phyloP scores from a whole-genome alignment of 2,329 filamentous ascomycete genomes.

The Trichophyton mentagrophytes region DNA sequence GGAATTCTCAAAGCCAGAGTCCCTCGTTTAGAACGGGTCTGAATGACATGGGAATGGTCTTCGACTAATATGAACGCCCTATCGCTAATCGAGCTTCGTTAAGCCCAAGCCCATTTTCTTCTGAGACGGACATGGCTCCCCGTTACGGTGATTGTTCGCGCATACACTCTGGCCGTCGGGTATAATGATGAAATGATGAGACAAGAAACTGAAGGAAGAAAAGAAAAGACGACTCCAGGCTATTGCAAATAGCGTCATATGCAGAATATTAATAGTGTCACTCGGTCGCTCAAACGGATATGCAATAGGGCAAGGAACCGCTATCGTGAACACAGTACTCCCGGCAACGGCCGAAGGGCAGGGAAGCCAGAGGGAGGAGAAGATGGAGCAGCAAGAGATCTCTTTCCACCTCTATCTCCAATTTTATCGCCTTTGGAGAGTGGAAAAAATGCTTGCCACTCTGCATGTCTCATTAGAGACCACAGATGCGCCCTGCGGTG shows the following conservation, averaged over 20 bases:
- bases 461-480: not conserved
- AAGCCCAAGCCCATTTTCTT: not conserved
- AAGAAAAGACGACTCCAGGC: not conserved
- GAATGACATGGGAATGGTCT: not conserved
- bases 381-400: too few relatives aligned
- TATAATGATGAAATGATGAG: not conserved
- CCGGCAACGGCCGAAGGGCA: not conserved
- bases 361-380: too few relatives aligned
- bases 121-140: not conserved
- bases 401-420: too few relatives aligned
- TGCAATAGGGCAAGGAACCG: not conserved
- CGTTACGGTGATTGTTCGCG: not conserved
- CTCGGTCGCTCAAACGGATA: not conserved
- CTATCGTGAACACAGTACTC: not conserved
- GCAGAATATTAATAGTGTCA: slow-evolving; percentile 1
- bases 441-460: not conserved
- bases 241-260: slow-evolving; percentile 4
- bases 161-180: not conserved
- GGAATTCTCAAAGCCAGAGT: not conserved
- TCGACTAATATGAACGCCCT: not conserved
- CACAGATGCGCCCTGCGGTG: not conserved
- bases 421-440: too few relatives aligned
- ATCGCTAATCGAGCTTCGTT: not conserved
- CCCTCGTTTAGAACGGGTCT: not conserved
- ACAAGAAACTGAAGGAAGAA: not conserved